Conservation (phyloP, 164 flowering plant species). For the Annona squamosa region DNA sequence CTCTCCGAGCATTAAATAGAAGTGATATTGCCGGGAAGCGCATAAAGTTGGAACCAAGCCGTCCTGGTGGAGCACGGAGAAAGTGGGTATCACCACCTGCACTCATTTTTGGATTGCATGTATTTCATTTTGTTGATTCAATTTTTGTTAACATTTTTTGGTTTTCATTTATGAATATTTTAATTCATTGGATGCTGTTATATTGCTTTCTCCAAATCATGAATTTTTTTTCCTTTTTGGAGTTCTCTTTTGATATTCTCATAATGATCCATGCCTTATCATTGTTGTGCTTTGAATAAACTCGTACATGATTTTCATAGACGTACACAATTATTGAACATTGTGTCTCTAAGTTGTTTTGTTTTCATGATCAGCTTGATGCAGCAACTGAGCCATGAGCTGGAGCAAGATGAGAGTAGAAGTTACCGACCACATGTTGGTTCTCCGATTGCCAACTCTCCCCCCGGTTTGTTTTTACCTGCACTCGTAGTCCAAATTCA, state of each 20-base stretch:
- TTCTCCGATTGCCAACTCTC: constrained; percentile 78
- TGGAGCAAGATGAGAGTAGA: constrained; percentile 69
- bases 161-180: not conserved
- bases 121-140: not conserved
- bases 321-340: not conserved
- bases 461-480: constrained; percentile 51
- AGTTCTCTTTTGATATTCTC: not conserved
- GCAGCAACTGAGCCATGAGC: constrained; percentile 76
- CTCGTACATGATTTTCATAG: not conserved
- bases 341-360: not conserved
- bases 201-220: not conserved
- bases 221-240: not conserved
- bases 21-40: constrained; percentile 98
- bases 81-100: constrained; percentile 36
- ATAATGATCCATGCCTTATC: not conserved
- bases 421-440: constrained; percentile 56
- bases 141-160: too few relatives aligned
- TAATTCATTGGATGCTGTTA: not conserved
- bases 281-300: not conserved
- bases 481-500: not conserved
- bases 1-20: constrained; percentile 79
- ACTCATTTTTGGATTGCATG: not conserved
- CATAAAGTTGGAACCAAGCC: constrained; percentile 93
- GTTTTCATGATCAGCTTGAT: constrained; percentile 51
- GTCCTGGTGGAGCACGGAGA: constrained; percentile 98